Percentiles rank a stretch among this genome's conserved stretches.
Evolutionary conservation across 805 yeast species (phyloP).

Genomic region (Kodamaea restingae): DNA sequence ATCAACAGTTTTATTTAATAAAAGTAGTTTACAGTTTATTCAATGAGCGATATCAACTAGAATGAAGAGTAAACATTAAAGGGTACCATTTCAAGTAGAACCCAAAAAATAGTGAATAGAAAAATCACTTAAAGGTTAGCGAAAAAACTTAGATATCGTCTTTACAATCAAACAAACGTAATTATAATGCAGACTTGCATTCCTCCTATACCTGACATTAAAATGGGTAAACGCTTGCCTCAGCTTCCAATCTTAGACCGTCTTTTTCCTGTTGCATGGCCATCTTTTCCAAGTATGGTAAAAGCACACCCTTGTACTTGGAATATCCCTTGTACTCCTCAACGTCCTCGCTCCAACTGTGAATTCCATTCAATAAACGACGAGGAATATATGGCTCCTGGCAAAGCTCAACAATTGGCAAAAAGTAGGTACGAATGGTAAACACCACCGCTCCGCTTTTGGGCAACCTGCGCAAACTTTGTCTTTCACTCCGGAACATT

Average conservation of each 20-base stretch:
- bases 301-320: conserved; percentile 47
- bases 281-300: conserved; percentile 50
- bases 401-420: conserved; percentile 50
- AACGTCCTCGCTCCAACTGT: conserved; percentile 59
- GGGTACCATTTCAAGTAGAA: too few species aligned
- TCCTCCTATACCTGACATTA: too few species aligned
- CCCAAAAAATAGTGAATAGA: too few species aligned
- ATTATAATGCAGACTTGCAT: too few species aligned
- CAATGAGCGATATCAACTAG: neutral
- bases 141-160: too few species aligned
- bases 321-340: conserved; percentile 56
- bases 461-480: conserved; percentile 58
- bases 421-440: conserved; percentile 61
- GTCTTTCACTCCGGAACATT: conserved; percentile 62
- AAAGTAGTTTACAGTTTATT: too few species aligned
- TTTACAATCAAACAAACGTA: too few species aligned
- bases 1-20: conserved; percentile 2
- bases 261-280: conserved; percentile 45
- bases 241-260: conserved; percentile 40
- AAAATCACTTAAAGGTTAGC: too few species aligned
- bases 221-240: conserved; percentile 42
- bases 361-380: conserved; percentile 54
- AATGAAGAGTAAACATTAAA: neutral
- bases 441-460: conserved; percentile 53
- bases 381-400: conserved; percentile 61